phyloP scores from a whole-genome alignment of 2,329 filamentous ascomycete species.

The Cercospora sesami region DNA sequence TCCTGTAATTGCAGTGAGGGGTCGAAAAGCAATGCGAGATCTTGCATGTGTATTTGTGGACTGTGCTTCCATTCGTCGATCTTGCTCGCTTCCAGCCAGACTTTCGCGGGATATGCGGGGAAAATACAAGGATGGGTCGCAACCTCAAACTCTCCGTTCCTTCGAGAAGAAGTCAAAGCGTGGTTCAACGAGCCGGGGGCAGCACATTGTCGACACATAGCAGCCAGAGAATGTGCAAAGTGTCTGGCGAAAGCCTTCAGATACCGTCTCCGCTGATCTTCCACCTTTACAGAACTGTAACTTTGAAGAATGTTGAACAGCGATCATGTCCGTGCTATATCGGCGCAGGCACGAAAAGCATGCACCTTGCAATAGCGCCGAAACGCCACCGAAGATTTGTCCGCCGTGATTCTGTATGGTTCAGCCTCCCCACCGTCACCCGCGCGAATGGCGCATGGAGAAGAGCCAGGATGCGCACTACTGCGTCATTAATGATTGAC shows the following conservation, averaged over 20 bases:
- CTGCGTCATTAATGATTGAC: slow-evolving; percentile 15
- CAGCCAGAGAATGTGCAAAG: neutral
- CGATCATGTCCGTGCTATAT: slow-evolving; percentile 16
- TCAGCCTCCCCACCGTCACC: slow-evolving; percentile 10
- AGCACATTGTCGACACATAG: neutral
- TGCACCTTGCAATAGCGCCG: slow-evolving; percentile 21
- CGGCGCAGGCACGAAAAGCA: slow-evolving; percentile 21
- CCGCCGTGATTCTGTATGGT: slow-evolving; percentile 18
- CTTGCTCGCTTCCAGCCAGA: slow-evolving; percentile 6
- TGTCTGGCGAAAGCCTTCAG: slow-evolving; percentile 6
- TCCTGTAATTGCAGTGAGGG: neutral
- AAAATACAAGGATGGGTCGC: slow-evolving; percentile 3
- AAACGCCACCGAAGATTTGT: slow-evolving; percentile 26
- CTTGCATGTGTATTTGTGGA: neutral
- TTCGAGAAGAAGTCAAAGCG: slow-evolving; percentile 1
- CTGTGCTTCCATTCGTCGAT: slow-evolving; percentile 15
- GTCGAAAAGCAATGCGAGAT: slow-evolving; percentile 1
- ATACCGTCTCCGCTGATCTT: slow-evolving; percentile 12
- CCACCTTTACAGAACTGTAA: neutral
- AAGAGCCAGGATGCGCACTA: slow-evolving; percentile 10
- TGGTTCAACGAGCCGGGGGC: neutral
- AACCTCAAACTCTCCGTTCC: neutral
- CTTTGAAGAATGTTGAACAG: slow-evolving; percentile 5
- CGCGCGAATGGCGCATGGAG: slow-evolving; percentile 19
- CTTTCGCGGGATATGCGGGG: slow-evolving; percentile 8